A percentile compares a stretch with the other conserved stretches of the same genome.
phyloP scores from a whole-genome alignment of 805 yeast species.

The Clavispora carvajalis region DNA sequence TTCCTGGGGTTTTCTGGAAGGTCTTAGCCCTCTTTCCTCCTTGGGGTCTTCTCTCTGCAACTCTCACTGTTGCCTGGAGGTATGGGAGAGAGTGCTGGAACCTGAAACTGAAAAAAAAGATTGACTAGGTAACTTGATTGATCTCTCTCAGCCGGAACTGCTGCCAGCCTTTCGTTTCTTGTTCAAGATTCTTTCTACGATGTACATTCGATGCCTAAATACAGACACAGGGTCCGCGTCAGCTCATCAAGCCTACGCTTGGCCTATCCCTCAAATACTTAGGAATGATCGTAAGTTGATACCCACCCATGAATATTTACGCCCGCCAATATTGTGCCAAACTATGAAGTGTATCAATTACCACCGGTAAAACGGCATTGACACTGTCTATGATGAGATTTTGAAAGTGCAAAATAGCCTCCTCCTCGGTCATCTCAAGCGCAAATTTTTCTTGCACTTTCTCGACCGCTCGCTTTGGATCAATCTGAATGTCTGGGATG shows the following conservation, averaged over 20 bases:
- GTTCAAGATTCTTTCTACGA: too few species aligned
- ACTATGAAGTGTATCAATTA: conserved; percentile 90
- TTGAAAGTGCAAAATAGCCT: conserved; percentile 92
- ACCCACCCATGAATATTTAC: too few species aligned
- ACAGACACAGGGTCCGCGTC: too few species aligned
- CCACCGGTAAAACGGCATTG: conserved; percentile 88
- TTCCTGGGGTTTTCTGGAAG: conserved; percentile 23
- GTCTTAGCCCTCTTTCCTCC: conserved; percentile 38
- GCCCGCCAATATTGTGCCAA: conserved; percentile 98
- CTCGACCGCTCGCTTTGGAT: conserved; percentile 79
- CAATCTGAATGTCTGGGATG: conserved; percentile 83
- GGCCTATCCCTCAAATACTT: too few species aligned
- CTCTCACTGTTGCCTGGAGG: conserved; percentile 5
- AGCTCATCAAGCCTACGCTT: too few species aligned
- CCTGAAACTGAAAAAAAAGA: neutral
- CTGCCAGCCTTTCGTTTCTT: too few species aligned
- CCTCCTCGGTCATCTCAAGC: conserved; percentile 90
- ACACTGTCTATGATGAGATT: conserved; percentile 91
- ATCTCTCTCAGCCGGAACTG: too few species aligned
- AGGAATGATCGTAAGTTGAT: too few species aligned
- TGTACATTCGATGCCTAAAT: too few species aligned
- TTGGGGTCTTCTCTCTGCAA: conserved; percentile 21
- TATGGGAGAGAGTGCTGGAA: conserved; percentile 1
- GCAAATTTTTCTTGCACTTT: conserved; percentile 94
- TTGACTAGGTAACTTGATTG: neutral